Evolutionary conservation across 192 early-diverging fungal genomes (phyloP), one percentile per base, ranked within the genome.

Genomic region (Gamsiella multidivaricata): DNA sequence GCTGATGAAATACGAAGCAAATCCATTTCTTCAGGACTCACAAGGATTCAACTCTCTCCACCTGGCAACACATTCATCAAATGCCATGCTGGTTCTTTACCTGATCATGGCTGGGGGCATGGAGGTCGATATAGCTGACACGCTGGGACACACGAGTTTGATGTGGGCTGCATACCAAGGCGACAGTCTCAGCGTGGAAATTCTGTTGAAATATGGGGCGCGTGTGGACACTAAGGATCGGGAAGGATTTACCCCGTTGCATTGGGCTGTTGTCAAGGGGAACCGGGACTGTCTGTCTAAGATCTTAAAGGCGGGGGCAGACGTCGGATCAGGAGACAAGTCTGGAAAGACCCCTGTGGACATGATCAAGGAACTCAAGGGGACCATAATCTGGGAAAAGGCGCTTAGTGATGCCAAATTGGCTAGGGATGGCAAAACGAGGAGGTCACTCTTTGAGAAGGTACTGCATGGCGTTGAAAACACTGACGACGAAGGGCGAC

Each of bases 121-220:
- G 69, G 90, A 91, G 53, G 85, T 94, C 5, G 93, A 99, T 69
- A 54, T 76, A 0, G 73, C 82, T 5, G 97, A 99, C 62, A 80
- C 83, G 3, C 84, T 93, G 53, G 91, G 91, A 29, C 88, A 94
- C 33, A 99, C 97, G 14, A 85, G 93, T 47, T 83, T 99, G 26
- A 97, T 97, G 94, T 99, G 97, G 97, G 90, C 93, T 1, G 91
- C 93, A 0, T 98, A 97, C 72, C 92, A 95, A 74, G 92, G 91
- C 2, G 93, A 94, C 75, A 85, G 89, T 32, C 62, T 88, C 25
- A 86, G 88, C 29, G 83, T 94, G 10, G 86, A 91, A 51, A 81
- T 93, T 33, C 80, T 98, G 29, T 57, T 98, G 26, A 81, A 83
- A 26, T 75, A 88, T 29, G 91, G 90, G 17, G 94, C 96, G 5